Conservation (phyloP, 345 rosid species). For the Triadica sebifera region DNA sequence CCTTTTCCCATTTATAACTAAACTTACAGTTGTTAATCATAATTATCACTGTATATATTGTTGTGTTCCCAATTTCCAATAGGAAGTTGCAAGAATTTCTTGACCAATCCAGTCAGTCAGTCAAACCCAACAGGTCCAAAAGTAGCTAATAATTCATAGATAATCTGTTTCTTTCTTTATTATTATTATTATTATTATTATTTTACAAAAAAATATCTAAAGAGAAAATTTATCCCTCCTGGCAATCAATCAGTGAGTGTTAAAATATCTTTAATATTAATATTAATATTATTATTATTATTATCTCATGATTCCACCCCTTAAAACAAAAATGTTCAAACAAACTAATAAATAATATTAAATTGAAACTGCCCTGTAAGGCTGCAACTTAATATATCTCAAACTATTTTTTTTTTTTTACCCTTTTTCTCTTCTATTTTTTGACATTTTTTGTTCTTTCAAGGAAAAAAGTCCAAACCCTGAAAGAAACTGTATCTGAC, state of each 20-base stretch:
- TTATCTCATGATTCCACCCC: too few species aligned
- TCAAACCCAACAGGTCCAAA: not conserved
- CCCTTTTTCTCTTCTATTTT: too few species aligned
- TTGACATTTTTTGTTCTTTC: not conserved
- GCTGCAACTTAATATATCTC: not conserved
- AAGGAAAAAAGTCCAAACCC: not conserved
- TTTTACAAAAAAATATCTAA: too few species aligned
- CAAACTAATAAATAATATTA: not conserved
- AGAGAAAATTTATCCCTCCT: too few species aligned
- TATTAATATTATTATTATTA: too few species aligned
- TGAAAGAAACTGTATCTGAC: conserved; percentile 21
- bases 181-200: too few species aligned
- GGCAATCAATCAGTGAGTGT: too few species aligned
- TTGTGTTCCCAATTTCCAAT: not conserved
- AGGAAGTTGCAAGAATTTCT: not conserved
- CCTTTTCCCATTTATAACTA: too few species aligned
- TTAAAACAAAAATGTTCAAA: too few species aligned
- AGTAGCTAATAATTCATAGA: not conserved
- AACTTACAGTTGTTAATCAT: too few species aligned
- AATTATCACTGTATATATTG: too few species aligned
- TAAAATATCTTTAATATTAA: too few species aligned
- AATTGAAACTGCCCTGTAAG: not conserved
- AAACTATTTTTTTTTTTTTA: not conserved
- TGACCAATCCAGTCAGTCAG: not conserved
- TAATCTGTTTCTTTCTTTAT: not conserved